These are phyloP conservation scores for Fomes fomentarius DNA, from an alignment of 1,284 basidiomycete genomes.

Conservation along the genomic window DNA sequence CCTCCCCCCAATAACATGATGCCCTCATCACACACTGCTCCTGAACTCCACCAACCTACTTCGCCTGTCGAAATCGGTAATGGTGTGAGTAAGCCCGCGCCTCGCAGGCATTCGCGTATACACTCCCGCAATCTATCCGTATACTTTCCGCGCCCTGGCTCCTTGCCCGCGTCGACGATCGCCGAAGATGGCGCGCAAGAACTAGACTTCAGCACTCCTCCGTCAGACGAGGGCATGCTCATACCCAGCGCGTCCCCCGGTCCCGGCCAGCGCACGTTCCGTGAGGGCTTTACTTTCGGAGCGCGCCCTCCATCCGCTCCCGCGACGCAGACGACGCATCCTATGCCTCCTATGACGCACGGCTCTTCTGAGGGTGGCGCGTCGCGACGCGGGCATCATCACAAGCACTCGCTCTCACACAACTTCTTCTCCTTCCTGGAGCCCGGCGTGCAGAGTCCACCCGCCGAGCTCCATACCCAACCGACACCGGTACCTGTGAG, in stretches of 20 bases:
- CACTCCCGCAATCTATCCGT: constrained; percentile 91
- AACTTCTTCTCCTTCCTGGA: constrained; percentile 78
- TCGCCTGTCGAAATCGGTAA: constrained; percentile 18
- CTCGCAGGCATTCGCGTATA: constrained; percentile 69
- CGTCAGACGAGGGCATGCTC: constrained; percentile 49
- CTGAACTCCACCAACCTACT: constrained; percentile 23
- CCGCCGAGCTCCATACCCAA: constrained; percentile 46
- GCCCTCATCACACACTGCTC: constrained; percentile 26
- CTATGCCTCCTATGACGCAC: constrained; percentile 23
- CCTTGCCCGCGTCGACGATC: constrained; percentile 59
- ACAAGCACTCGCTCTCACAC: constrained; percentile 92
- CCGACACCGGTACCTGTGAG: constrained; percentile 55
- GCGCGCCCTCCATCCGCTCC: constrained; percentile 41
- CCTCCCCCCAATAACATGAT: constrained; percentile 20
- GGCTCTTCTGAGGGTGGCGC: constrained; percentile 36
- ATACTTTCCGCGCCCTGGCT: constrained; percentile 86
- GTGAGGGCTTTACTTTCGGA: constrained; percentile 71
- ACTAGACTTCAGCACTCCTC: constrained; percentile 42
- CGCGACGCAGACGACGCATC: constrained; percentile 25
- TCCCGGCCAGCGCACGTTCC: constrained; percentile 39
- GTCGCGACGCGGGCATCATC: constrained; percentile 81
- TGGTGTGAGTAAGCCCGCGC: constrained; percentile 21
- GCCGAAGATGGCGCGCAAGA: constrained; percentile 68
- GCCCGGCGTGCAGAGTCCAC: constrained; percentile 31
- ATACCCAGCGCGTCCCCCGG: constrained; percentile 49